These are phyloP conservation scores for Myxozyma neglecta DNA, from an alignment of 805 yeast species.

Conservation along the genomic window DNA sequence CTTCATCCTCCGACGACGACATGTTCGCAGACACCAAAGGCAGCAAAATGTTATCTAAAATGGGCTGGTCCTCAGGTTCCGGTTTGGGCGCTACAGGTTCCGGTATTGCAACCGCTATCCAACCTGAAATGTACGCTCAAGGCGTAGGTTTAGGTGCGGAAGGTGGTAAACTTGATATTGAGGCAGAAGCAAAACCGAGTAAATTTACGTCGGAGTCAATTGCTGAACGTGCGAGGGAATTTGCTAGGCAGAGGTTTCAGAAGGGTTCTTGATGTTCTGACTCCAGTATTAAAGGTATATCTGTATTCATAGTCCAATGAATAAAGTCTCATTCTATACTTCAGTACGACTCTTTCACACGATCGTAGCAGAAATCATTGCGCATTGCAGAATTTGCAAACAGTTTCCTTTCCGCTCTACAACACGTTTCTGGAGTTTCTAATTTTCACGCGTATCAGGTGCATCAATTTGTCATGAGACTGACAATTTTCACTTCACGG, in stretches of 20 bases:
- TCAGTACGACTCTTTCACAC: too few species aligned
- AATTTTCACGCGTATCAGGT: too few species aligned
- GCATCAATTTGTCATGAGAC: too few species aligned
- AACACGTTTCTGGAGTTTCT: too few species aligned
- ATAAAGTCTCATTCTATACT: background rate
- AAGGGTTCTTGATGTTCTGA: background rate
- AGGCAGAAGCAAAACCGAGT: background rate
- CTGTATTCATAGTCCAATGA: too few species aligned
- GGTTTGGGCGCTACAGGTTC: constrained; percentile 75
- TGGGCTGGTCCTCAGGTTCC: constrained; percentile 87
- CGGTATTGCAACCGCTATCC: constrained; percentile 32
- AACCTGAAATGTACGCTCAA: constrained; percentile 22
- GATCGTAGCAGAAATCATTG: too few species aligned
- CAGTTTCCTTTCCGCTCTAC: too few species aligned
- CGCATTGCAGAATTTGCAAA: too few species aligned
- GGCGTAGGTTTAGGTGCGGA: constrained; percentile 30
- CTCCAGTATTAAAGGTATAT: background rate
- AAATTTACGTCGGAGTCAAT: background rate
- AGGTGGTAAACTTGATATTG: constrained; percentile 4
- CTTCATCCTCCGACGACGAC: constrained; percentile 14
- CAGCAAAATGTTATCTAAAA: constrained; percentile 66
- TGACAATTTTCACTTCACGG: too few species aligned
- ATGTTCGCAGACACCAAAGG: constrained; percentile 46
- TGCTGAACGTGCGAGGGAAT: constrained; percentile 6
- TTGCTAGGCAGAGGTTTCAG: constrained; percentile 1